These are phyloP conservation scores for Berberis vulgaris DNA, from an alignment of 164 flowering plant genomes.

Conservation along the genomic window DNA sequence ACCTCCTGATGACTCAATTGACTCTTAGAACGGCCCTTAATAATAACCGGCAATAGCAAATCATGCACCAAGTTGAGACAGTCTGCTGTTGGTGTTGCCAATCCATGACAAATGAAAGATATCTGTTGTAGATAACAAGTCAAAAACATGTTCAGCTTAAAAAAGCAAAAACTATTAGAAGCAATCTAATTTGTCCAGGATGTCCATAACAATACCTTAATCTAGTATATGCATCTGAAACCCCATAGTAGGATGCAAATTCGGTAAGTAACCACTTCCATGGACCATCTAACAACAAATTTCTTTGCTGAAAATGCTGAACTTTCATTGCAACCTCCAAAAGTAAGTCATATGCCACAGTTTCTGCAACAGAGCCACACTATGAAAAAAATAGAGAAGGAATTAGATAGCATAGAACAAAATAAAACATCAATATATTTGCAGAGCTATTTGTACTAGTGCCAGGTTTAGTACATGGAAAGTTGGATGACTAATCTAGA, in stretches of 20 bases:
- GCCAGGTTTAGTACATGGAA: too few relatives aligned
- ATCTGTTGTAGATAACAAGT: slow-evolving; percentile 33
- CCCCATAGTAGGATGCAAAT: slow-evolving; percentile 76
- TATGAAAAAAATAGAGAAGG: slow-evolving; percentile 18
- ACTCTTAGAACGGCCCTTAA: slow-evolving; percentile 56
- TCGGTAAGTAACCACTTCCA: slow-evolving; percentile 83
- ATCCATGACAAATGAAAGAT: slow-evolving; percentile 92
- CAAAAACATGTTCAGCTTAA: background rate
- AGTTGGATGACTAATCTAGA: too few relatives aligned
- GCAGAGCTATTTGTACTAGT: too few relatives aligned
- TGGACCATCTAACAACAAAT: slow-evolving; percentile 47
- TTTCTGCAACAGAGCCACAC: slow-evolving; percentile 88
- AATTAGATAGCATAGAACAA: background rate
- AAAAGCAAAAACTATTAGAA: background rate
- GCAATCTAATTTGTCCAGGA: background rate
- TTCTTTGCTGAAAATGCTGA: slow-evolving; percentile 68
- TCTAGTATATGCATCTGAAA: slow-evolving; percentile 68
- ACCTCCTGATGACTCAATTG: slow-evolving; percentile 97
- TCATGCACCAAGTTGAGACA: slow-evolving; percentile 73
- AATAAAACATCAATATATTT: background rate
- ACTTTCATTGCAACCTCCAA: slow-evolving; percentile 73
- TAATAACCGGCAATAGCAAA: slow-evolving; percentile 60
- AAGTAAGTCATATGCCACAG: slow-evolving; percentile 76
- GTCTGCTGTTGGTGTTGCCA: slow-evolving; percentile 95
- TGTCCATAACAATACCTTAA: slow-evolving; percentile 38